Evolutionary conservation across 805 yeast genomes (phyloP), one percentile per base, ranked within the genome.

Genomic region (Zygosaccharomyces kombuchaensis): DNA sequence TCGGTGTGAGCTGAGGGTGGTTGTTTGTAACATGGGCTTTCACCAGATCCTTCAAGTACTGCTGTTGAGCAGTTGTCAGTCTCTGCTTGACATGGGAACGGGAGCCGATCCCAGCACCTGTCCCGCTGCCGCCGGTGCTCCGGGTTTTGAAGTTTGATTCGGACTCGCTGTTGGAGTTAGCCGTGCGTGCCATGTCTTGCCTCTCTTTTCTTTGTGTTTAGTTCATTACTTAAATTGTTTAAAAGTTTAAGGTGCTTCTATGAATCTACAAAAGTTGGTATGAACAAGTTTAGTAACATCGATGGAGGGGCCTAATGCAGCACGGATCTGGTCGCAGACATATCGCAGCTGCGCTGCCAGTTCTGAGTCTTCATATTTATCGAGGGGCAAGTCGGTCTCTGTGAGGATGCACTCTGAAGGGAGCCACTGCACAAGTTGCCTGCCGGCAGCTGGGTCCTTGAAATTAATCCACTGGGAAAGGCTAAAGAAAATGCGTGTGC

Each of bases 11-110:
- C 34, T 75, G 69, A 1, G 90, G 90, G 2, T 89, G 90, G 56
- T 85, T 85, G 19, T 85, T 77, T 53, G 84, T 76, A 34, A 85
- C 79, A 62, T 85, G 87, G 48, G 78, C 79, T n/a, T 78, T 72
- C 4, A 82, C 67, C 37, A 75, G 76, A 51, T 82, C 84, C 47
- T 81, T 85, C 54, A 65, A 44, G 50, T 84, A 88, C 14, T 82
- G 84, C 36, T 83, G 87, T 34, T 79, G 81, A 2, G 80, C 75
- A 2, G 78, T 76, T 25, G 81, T 79, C 46, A 77, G 73, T 49
- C 84, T 72, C 10, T 62, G 65, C 46, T 60, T 58, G 13, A 50
- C 59, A 25, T 48, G 43, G 21, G 82, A 79, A 54, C 81, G 80
- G 22, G 80, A 71, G n/a, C 78, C 72, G 0, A 78, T 71, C 46